Evolutionary conservation across 2,329 filamentous ascomycete species (phyloP), one percentile per base, ranked within the genome.

Genomic region (Cladosporium cucumerinum): DNA sequence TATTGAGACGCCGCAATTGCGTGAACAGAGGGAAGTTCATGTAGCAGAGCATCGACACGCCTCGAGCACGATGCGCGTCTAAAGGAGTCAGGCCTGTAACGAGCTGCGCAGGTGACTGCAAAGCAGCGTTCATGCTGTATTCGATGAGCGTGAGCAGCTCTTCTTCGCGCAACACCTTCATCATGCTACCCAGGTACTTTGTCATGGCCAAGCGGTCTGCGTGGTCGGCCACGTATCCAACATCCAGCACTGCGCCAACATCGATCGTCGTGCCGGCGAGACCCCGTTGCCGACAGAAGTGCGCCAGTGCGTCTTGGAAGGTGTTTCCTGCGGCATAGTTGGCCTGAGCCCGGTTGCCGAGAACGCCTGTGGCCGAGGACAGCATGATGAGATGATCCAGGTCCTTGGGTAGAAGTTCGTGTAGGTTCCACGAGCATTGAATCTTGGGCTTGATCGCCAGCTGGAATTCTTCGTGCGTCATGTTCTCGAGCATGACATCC

Each of bases 361-460:
- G 65, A 1, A 71, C 60, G 3, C 71, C 71, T 0, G 70, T 62
- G 3, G 70, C 48, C 2, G 71, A 73, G 14, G 68, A 70, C 11
- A 74, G 61, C 57, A 72, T 65, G 48, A 75, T 63, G 67, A 77
- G 77, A 66, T 75, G 74, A 61, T 77, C 75, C 10, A 70, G 48
- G 11, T 68, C 66, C 5, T 58, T 39, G 4, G 66, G 65, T 1
- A 76, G 60, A 2, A 67, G 43, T 11, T 65, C 61, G 36, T 70
- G 67, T 1, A 71, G 52, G 57, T 76, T 75, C 65, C 67, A 71
- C 11, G 71, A 70, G 3, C 73, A 74, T 18, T 69, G 39, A 1
- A 75, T 69, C 58, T 76, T 77, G 14, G 73, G 68, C 0, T 46
- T 36, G 26, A 54, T 32, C 10, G 51, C 5, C 71, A 52, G 18